A percentile compares a stretch with the other conserved stretches of the same genome.
phyloP scores from a whole-genome alignment of 164 flowering plant species.

The Warburgia ugandensis region DNA sequence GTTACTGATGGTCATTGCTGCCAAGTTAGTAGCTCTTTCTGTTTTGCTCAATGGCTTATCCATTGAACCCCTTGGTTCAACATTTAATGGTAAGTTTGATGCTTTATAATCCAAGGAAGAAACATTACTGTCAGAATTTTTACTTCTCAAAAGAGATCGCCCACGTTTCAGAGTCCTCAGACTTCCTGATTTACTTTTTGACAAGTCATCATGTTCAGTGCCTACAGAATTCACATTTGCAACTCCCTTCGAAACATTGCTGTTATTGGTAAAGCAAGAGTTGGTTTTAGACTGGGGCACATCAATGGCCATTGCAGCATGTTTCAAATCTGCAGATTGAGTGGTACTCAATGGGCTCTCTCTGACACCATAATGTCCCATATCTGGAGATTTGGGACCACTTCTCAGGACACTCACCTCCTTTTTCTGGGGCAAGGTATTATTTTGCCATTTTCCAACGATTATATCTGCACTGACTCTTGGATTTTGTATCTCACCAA shows the following conservation, averaged over 20 bases:
- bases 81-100: background rate
- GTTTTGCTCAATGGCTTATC: background rate
- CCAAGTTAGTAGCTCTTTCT: background rate
- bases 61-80: background rate
- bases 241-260: slow-evolving; percentile 5
- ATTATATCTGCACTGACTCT: slow-evolving; percentile 4
- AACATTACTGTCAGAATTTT: slow-evolving; percentile 7
- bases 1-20: background rate
- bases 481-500: slow-evolving; percentile 16
- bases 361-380: slow-evolving; percentile 3
- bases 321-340: slow-evolving; percentile 11
- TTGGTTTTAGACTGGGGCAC: background rate
- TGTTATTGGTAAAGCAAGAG: slow-evolving; percentile 1
- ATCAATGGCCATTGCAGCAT: slow-evolving; percentile 2
- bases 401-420: slow-evolving; percentile 14
- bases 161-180: slow-evolving; percentile 14
- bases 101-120: slow-evolving; percentile 6
- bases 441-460: slow-evolving; percentile 12
- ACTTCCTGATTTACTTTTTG: slow-evolving; percentile 11
- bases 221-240: slow-evolving; percentile 5
- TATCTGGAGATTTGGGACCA: slow-evolving; percentile 23
- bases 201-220: slow-evolving; percentile 1
- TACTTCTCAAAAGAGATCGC: slow-evolving; percentile 10
- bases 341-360: slow-evolving; percentile 12
- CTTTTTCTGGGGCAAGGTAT: slow-evolving; percentile 26